Base-by-base conservation (phyloP, 2,329 filamentous ascomycete species). In the Claviceps purpurea region DNA sequence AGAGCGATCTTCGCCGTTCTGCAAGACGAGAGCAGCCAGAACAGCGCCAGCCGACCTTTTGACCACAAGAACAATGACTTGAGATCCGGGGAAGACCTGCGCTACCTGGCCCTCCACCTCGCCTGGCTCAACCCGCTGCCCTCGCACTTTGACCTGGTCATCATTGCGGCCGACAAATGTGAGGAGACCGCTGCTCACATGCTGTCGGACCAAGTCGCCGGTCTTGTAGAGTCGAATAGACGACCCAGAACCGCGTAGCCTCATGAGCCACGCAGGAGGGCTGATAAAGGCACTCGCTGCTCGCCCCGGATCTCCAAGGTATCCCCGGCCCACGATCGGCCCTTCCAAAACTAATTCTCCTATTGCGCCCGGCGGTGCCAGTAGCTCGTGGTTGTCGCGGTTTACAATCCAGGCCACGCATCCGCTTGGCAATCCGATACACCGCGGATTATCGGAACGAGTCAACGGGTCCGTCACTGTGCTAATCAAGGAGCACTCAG, bases 321-420 rank as follows among this genome's bases (percentile, higher is more conserved):
- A 59, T 5, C 57, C 57, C 13, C 57, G 51, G 5, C 55, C 56
- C 1, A 59, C 49, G 13, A 56, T 54, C 34, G 56, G 56, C 13
- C 57, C 57, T 13, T 54, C 54, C 24, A 59, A 46, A 1, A 59
- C 53, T 30, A 59, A 56, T 46, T 59, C 57, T 38, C 57, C 57
- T 10, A 57, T 40, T 1, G 55, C 55, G 18, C 57, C 57, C 10
- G 52, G 40, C 20, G 57, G 54, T 2, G 57, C 56, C 18, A 59
- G 50, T 24, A 49, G 18, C 5, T 49, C 13, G 11, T 50, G 53
- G 34, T 52, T 50, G 6, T 51, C 16, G 26, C 18, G 34, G 47
- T 56, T 55, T 47, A 57, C 51, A 18, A 57, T 39, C 43, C 54
- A 58, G 14, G 54, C 56, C 18, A 54, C 56, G 10, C 51, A 55